phyloP scores from a whole-genome alignment of 164 flowering plant species.

The Dillenia suffruticosa region DNA sequence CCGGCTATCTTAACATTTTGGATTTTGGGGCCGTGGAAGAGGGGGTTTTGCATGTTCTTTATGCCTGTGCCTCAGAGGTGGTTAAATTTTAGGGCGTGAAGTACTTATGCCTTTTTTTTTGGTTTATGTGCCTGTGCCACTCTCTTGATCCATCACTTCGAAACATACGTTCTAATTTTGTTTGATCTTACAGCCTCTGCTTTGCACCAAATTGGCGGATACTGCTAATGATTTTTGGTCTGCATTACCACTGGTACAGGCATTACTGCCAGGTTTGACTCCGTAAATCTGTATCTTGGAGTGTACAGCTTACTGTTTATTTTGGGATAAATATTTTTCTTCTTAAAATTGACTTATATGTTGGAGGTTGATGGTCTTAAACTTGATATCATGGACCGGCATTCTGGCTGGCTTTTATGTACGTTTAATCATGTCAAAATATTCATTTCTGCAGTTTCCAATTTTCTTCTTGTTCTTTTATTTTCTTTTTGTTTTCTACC shows the following conservation, averaged over 20 bases:
- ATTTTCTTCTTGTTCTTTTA: no score
- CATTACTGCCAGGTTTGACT: conserved; percentile 69
- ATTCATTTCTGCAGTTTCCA: no score
- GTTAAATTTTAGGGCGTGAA: conserved; percentile 10
- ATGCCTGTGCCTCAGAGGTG: conserved; percentile 90
- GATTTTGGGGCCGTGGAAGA: conserved; percentile 79
- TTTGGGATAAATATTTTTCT: no score
- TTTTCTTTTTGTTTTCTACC: no score
- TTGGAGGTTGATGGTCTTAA: no score
- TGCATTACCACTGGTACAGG: conserved; percentile 82
- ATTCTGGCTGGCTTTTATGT: no score
- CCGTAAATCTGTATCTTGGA: no score
- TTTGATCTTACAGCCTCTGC: conserved; percentile 49
- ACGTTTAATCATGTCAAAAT: no score
- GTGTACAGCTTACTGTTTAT: no score
- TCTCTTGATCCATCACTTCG: not conserved
- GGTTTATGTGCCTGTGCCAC: not conserved
- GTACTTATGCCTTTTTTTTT: not conserved
- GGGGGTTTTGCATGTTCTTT: conserved; percentile 85
- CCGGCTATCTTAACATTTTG: conserved; percentile 51
- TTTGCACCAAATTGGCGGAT: conserved; percentile 62
- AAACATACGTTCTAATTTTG: not conserved
- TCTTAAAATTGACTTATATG: no score
- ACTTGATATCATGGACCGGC: no score
- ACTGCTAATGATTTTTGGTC: conserved; percentile 61